These are phyloP conservation scores for Boletales sp. DNA, from an alignment of 768 basidiomycete genomes.

Conservation along the genomic window DNA sequence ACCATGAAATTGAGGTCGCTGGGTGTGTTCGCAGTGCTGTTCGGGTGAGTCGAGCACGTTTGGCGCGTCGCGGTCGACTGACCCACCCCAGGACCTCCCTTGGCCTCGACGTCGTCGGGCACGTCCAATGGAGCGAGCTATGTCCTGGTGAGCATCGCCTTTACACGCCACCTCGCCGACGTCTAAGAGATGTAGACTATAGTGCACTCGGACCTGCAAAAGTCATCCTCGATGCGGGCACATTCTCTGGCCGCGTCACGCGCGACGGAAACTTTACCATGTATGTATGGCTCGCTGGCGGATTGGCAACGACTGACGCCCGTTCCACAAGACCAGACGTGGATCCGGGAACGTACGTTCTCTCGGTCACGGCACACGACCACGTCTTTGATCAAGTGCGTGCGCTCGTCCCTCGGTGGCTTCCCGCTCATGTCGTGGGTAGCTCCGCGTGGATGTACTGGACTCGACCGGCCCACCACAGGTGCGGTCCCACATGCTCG, in stretches of 20 bases:
- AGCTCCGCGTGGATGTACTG: constrained; percentile 70
- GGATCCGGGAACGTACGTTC: constrained; percentile 62
- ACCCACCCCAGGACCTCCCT: constrained; percentile 18
- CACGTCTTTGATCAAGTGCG: constrained; percentile 67
- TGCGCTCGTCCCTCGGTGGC: not conserved
- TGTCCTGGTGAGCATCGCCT: constrained; percentile 48
- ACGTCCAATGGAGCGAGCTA: constrained; percentile 66
- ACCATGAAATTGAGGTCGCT: constrained; percentile 16
- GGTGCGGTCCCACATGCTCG: constrained; percentile 60
- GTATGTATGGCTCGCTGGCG: constrained; percentile 36
- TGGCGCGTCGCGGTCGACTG: not conserved
- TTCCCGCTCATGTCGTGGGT: too few species aligned
- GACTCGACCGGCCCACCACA: constrained; percentile 43
- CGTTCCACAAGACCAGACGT: constrained; percentile 54
- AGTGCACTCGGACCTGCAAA: constrained; percentile 51
- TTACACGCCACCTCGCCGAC: constrained; percentile 7
- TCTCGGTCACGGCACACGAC: constrained; percentile 67
- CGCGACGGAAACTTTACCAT: constrained; percentile 63
- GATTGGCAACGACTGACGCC: constrained; percentile 8
- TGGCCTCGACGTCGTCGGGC: constrained; percentile 58
- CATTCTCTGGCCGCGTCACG: constrained; percentile 48
- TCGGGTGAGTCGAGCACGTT: constrained; percentile 7
- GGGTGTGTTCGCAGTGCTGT: constrained; percentile 9
- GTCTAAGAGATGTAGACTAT: constrained; percentile 25
- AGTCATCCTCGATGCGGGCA: constrained; percentile 60